Percentiles rank a stretch among this genome's conserved stretches.
Conservation (phyloP, 352 stramenopile species). For the Peronosclerospora sorghi region DNA sequence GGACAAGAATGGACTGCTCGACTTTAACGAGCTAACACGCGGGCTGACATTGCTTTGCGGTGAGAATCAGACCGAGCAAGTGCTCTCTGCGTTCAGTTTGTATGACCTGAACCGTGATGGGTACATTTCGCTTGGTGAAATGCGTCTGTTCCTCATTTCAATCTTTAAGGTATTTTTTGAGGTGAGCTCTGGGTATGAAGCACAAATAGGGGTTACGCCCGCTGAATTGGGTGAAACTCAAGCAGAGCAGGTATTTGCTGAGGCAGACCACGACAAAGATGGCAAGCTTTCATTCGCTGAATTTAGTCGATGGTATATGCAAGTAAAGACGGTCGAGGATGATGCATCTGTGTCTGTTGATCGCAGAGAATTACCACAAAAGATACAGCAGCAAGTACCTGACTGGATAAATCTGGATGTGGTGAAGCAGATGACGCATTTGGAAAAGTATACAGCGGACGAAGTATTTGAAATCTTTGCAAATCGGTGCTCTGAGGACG, state of each 20-base stretch:
- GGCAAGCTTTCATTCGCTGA: constrained; percentile 76
- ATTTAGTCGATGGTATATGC: constrained; percentile 74
- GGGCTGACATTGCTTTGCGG: constrained; percentile 73
- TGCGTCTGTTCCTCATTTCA: constrained; percentile 72
- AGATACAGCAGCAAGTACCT: constrained; percentile 15
- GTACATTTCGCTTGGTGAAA: constrained; percentile 76
- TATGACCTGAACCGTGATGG: constrained; percentile 85
- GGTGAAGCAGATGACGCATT: constrained; percentile 77
- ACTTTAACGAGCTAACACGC: constrained; percentile 71
- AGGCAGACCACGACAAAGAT: constrained; percentile 68
- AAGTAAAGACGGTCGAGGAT: constrained; percentile 21
- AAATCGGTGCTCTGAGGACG: constrained; percentile 64
- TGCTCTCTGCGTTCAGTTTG: constrained; percentile 71
- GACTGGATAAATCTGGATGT: constrained; percentile 65
- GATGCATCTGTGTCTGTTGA: constrained; percentile 12
- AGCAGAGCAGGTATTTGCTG: constrained; percentile 66
- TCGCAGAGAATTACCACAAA: constrained; percentile 7
- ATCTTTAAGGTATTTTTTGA: constrained; percentile 85
- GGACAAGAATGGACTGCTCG: constrained; percentile 68
- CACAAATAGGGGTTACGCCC: constrained; percentile 46
- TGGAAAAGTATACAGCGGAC: constrained; percentile 68
- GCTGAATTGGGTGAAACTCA: constrained; percentile 70
- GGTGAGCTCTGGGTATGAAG: constrained; percentile 51
- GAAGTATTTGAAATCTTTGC: constrained; percentile 85
- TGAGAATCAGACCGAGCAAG: constrained; percentile 56